Percentiles rank a stretch among this genome's conserved stretches.
Conservation (phyloP, 306 rosid genomes). For the Astragalus glycyphyllos region DNA sequence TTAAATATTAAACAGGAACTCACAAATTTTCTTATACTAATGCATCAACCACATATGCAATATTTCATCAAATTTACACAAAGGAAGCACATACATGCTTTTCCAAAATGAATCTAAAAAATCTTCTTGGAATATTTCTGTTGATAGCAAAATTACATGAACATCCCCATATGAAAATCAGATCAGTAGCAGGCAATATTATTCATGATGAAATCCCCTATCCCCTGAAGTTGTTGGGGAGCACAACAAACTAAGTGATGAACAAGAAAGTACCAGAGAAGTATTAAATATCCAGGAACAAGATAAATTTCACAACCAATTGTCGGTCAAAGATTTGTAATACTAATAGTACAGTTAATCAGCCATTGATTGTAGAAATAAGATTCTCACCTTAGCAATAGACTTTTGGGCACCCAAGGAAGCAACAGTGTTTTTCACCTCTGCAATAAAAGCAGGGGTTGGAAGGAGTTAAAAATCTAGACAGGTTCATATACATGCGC, state of each 20-base stretch:
- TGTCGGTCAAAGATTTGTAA: slow-evolving; percentile 14
- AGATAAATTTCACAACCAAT: slow-evolving; percentile 23
- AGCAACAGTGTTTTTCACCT: slow-evolving; percentile 65
- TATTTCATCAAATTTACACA: slow-evolving; percentile 16
- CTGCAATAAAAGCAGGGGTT: slow-evolving; percentile 53
- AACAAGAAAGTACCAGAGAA: not conserved
- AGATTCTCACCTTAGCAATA: slow-evolving; percentile 64
- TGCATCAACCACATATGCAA: slow-evolving; percentile 10
- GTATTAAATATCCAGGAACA: slow-evolving; percentile 2
- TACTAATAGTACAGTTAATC: not conserved
- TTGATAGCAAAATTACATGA: slow-evolving; percentile 9
- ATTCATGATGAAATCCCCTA: not conserved
- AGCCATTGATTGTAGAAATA: slow-evolving; percentile 6
- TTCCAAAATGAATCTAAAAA: not conserved
- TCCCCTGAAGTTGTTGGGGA: not conserved
- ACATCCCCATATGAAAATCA: not conserved
- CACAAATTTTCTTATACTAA: not conserved
- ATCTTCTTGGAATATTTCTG: not conserved
- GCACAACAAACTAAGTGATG: not conserved
- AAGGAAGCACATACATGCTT: not conserved
- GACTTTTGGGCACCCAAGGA: slow-evolving; percentile 69
- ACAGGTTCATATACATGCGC: slow-evolving; percentile 4
- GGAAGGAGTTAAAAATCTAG: slow-evolving; percentile 7
- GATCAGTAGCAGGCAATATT: not conserved
- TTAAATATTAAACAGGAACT: slow-evolving; percentile 17